These are phyloP conservation scores for Penicillium sp. DNA, from an alignment of 2,329 filamentous ascomycete genomes.

Conservation along the genomic window DNA sequence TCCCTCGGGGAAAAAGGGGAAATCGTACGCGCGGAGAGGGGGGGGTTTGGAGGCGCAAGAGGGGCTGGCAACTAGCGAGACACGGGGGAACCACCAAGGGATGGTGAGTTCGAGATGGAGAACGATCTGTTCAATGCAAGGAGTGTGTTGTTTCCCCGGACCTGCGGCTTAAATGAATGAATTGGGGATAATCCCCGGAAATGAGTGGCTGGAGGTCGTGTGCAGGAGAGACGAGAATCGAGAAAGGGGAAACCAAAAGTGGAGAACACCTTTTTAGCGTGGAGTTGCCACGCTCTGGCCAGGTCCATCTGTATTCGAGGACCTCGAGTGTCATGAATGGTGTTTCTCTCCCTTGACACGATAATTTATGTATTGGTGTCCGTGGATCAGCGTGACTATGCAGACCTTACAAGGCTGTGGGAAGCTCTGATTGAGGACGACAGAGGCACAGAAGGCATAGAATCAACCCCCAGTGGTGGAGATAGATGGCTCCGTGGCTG, in stretches of 20 bases:
- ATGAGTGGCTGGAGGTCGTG: not conserved
- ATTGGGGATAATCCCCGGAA: not conserved
- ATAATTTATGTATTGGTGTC: no score
- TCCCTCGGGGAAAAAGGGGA: not conserved
- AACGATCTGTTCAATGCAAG: slow-evolving; percentile 1
- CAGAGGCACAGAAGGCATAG: no score
- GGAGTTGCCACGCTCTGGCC: not conserved
- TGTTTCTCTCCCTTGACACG: not conserved
- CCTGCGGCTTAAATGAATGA: not conserved
- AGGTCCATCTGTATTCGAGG: not conserved
- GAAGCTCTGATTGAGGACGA: no score
- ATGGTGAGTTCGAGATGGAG: not conserved
- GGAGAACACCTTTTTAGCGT: not conserved
- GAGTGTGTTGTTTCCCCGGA: not conserved
- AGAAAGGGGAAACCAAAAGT: slow-evolving; percentile 6
- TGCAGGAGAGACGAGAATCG: not conserved
- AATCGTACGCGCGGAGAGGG: slow-evolving; percentile 1
- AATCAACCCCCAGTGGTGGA: no score
- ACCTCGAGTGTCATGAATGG: not conserved
- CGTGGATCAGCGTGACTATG: no score
- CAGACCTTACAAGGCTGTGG: no score
- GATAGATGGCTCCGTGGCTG: no score
- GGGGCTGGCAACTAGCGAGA: slow-evolving; percentile 4
- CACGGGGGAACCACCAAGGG: slow-evolving; percentile 10
- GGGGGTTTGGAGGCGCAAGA: slow-evolving; percentile 10